Evolutionary conservation across 495 filamentous ascomycete species (phyloP).

Genomic region (Hyaloscypha finlandica): DNA sequence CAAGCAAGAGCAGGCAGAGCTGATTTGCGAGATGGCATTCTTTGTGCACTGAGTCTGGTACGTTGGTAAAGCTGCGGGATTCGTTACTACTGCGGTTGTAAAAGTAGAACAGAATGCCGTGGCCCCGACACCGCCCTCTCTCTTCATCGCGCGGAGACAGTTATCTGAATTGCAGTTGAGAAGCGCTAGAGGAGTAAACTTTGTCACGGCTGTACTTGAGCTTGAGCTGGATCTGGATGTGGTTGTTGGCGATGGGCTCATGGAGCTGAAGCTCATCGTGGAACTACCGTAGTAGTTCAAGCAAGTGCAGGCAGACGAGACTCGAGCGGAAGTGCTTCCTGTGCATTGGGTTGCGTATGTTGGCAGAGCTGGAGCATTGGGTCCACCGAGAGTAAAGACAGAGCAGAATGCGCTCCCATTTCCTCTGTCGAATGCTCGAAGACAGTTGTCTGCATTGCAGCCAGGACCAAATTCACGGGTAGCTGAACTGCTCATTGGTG

Average conservation of each 20-base stretch:
- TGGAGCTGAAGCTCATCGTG: background rate
- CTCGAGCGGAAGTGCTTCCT: background rate
- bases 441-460: slow-evolving; percentile 4
- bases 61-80: background rate
- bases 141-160: slow-evolving; percentile 12
- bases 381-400: background rate
- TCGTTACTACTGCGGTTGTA: background rate
- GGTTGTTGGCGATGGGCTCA: background rate
- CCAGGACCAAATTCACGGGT: slow-evolving; percentile 5
- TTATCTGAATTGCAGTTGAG: slow-evolving; percentile 6
- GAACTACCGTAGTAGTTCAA: background rate
- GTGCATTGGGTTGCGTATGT: slow-evolving; percentile 5
- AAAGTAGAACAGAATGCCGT: slow-evolving; percentile 3
- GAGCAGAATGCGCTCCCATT: background rate
- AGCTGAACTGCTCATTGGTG: background rate
- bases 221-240: background rate
- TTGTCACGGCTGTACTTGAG: background rate
- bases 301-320: slow-evolving; percentile 6
- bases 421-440: slow-evolving; percentile 1
- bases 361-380: background rate
- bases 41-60: slow-evolving; percentile 3
- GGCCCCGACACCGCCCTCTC: slow-evolving; percentile 6
- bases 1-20: slow-evolving; percentile 10
- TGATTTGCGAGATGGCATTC: slow-evolving; percentile 5
- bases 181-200: background rate